A percentile compares a stretch with the other conserved stretches of the same genome.
These are phyloP conservation scores for Termitomyces sp. DNA, from an alignment of 768 basidiomycete genomes.

Conservation along the genomic window DNA sequence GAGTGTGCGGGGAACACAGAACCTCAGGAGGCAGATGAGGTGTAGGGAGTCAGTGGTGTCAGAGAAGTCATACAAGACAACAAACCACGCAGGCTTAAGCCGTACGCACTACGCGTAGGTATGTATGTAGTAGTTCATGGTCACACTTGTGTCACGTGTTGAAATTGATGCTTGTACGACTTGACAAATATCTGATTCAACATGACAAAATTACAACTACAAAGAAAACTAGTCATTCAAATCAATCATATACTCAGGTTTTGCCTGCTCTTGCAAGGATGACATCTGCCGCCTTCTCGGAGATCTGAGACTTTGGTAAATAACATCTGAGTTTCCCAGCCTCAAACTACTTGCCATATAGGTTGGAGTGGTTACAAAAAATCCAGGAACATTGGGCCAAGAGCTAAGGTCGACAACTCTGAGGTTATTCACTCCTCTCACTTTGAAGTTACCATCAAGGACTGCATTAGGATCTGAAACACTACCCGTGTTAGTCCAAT, in stretches of 20 bases:
- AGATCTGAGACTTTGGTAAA: conserved; percentile 12
- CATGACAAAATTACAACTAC: neutral
- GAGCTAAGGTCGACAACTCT: conserved; percentile 26
- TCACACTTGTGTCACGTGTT: too few species aligned
- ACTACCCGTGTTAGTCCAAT: neutral
- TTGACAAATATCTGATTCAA: too few species aligned
- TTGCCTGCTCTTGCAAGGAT: conserved; percentile 15
- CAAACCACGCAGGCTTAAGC: too few species aligned
- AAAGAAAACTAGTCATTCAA: neutral
- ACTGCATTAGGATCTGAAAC: conserved; percentile 21
- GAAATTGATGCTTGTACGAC: too few species aligned
- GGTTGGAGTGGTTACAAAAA: conserved; percentile 23
- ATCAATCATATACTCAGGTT: neutral
- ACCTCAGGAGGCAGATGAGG: too few species aligned
- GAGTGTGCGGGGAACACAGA: too few species aligned
- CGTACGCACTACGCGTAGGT: too few species aligned
- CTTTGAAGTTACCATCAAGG: conserved; percentile 23
- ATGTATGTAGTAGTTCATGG: too few species aligned
- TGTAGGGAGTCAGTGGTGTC: too few species aligned
- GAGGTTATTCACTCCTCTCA: conserved; percentile 22
- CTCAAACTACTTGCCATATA: conserved; percentile 20
- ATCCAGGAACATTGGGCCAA: conserved; percentile 25
- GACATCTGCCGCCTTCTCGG: conserved; percentile 25
- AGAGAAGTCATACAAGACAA: too few species aligned
- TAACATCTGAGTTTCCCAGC: neutral